These are phyloP conservation scores for Dipodascopsis tothii DNA, from an alignment of 805 yeast species.

Conservation along the genomic window DNA sequence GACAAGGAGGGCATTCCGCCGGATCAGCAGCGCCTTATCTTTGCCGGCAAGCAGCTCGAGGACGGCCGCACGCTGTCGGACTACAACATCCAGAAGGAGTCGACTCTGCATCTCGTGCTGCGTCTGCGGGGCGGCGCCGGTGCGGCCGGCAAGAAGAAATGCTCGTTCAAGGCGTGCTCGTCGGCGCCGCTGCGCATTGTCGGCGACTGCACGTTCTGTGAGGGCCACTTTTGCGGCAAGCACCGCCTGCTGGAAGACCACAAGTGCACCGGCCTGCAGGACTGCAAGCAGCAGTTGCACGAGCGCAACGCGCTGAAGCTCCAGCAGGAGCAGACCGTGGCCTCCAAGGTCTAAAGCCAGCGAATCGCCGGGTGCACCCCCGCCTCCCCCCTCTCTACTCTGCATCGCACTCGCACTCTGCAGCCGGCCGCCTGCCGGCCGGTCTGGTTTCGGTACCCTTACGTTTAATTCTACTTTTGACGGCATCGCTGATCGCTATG, in stretches of 20 bases:
- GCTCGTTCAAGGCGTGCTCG: slow-evolving; percentile 50
- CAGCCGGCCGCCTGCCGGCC: too few relatives aligned
- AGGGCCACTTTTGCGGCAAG: slow-evolving; percentile 77
- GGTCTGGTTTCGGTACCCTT: too few relatives aligned
- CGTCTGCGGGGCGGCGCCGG: slow-evolving; percentile 86
- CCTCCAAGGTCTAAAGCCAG: slow-evolving; percentile 59
- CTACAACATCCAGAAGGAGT: slow-evolving; percentile 82
- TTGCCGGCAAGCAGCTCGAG: slow-evolving; percentile 81
- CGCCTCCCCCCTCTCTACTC: too few relatives aligned
- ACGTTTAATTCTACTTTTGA: too few relatives aligned
- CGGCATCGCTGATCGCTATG: too few relatives aligned
- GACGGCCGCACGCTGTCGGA: slow-evolving; percentile 79
- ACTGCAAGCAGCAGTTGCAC: slow-evolving; percentile 74
- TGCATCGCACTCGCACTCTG: too few relatives aligned
- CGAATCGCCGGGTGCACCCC: too few relatives aligned
- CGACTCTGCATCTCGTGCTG: slow-evolving; percentile 74
- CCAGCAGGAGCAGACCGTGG: slow-evolving; percentile 76
- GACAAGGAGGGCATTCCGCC: slow-evolving; percentile 11
- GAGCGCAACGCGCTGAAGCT: slow-evolving; percentile 78
- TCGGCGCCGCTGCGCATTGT: slow-evolving; percentile 56
- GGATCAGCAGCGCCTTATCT: slow-evolving; percentile 37
- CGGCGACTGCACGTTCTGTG: slow-evolving; percentile 80
- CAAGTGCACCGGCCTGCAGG: slow-evolving; percentile 65
- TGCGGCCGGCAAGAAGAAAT: slow-evolving; percentile 38
- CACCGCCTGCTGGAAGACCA: slow-evolving; percentile 85